phyloP scores from a whole-genome alignment of 176 grass and related monocot species.

The Ensete ventricosum region DNA sequence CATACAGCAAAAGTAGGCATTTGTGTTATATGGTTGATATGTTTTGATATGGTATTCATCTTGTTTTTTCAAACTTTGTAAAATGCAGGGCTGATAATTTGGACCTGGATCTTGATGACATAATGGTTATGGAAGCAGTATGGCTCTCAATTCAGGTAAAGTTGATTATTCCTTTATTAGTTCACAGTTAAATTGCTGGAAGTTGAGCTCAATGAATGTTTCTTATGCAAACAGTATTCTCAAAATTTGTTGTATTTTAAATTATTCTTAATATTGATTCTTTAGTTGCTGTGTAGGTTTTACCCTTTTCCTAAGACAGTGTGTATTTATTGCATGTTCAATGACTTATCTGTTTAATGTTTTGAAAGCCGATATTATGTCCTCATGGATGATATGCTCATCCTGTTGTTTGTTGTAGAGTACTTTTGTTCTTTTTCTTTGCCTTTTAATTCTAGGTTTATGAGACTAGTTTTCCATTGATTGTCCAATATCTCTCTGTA shows the following conservation, averaged over 20 bases:
- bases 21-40: slow-evolving; percentile 6
- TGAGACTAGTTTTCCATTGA: too few relatives aligned
- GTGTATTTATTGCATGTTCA: too few relatives aligned
- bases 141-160: slow-evolving; percentile 94
- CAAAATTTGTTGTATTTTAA: not conserved
- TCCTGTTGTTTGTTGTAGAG: too few relatives aligned
- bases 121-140: slow-evolving; percentile 99
- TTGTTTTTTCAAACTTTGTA: slow-evolving; percentile 22
- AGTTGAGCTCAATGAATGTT: not conserved
- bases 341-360: too few relatives aligned
- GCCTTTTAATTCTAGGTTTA: too few relatives aligned
- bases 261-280: not conserved
- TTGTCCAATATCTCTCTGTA: too few relatives aligned
- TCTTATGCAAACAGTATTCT: not conserved
- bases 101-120: slow-evolving; percentile 72
- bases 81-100: slow-evolving; percentile 75
- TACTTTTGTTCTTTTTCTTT: too few relatives aligned
- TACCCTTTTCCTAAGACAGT: not conserved
- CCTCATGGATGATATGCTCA: too few relatives aligned
- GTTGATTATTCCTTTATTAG: not conserved
- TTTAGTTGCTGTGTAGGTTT: not conserved
- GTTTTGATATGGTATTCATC: slow-evolving; percentile 1
- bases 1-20: not conserved
- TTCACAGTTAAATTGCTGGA: not conserved
- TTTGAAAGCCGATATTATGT: too few relatives aligned